Conservation (phyloP, 2,329 filamentous ascomycete species). For the Ramularia collo-cygni region DNA sequence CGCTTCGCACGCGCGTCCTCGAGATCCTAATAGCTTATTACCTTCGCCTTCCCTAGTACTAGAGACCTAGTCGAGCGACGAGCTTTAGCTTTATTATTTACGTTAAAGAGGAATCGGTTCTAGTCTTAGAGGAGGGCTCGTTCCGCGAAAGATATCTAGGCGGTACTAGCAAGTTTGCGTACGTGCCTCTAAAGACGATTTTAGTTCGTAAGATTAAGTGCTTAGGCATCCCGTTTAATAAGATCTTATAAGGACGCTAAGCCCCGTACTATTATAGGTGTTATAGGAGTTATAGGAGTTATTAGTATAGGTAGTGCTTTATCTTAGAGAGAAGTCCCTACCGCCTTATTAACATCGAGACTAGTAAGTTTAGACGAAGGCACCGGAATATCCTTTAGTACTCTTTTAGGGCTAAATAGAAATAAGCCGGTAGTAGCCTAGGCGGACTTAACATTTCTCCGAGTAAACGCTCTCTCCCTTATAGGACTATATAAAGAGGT, state of each 20-base stretch:
- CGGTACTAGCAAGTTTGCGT: background rate
- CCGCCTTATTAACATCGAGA: background rate
- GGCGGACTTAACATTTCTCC: conserved; percentile 26
- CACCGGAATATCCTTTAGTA: background rate
- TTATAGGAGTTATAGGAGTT: background rate
- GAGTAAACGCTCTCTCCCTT: conserved; percentile 9
- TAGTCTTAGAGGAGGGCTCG: conserved; percentile 1
- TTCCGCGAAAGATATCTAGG: background rate
- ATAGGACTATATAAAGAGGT: conserved; percentile 20
- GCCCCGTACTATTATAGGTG: background rate
- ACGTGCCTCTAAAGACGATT: background rate
- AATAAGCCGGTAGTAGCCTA: conserved; percentile 24
- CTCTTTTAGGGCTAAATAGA: conserved; percentile 18
- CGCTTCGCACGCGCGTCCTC: background rate
- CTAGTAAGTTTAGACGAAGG: background rate
- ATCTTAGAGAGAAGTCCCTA: background rate
- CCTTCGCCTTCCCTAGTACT: background rate
- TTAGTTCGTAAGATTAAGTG: background rate
- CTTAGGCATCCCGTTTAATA: background rate
- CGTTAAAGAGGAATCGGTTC: background rate
- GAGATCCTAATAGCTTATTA: conserved; percentile 1
- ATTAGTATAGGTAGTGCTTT: background rate
- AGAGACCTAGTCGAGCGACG: background rate
- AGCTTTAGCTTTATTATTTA: background rate
- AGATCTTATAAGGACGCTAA: background rate